Base-by-base conservation (phyloP, 129 eudicot species). In the Gnaphalium uliginosum region DNA sequence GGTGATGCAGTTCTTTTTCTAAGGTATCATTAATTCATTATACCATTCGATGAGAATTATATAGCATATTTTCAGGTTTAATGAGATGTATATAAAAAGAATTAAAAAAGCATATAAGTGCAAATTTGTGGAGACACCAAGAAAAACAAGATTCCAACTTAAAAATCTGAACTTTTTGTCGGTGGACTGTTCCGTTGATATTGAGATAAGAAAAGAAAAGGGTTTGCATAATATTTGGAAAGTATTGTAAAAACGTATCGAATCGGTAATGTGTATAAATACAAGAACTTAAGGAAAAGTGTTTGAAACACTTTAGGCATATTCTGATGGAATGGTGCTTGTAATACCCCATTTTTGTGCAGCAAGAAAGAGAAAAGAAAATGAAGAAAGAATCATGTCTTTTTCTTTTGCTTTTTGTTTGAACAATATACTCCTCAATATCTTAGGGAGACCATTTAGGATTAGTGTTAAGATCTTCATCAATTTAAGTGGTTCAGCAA, bases 1-100 rank as follows among this genome's bases (percentile, higher is more conserved):
- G 98, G 98, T n/a, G 98, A 93, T 88, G 98, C 98, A 8, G 98
- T 93, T 79, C 95, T 93, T 74, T 93, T 93, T 81, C 74, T 93
- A 80, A 90, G 98, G 98, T 93, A 85, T 35, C 29, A 66, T n/a
- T n/a, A n/a, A n/a, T n/a, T n/a, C n/a, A n/a, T 69, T 9, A 4
- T 9, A 4, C 33, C 68, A 74, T 67, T 43, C 35, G 11, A 53
- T 66, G 53, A 70, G 71, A 53, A 76, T 18, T 67, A 32, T 33
- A 76, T 37, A n/a, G 68, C 81, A 68, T 68, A 29, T 54, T 74
- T 78, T 71, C 25, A 33, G 18, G 58, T 48, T 68, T 57, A 39
- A 57, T 33, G 13, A 71, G 50, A 48, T 50, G 66, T 46, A 70
- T 61, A 32, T 33, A 7, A 11, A 41, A n/a, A 39, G 41, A 18